Evolutionary conservation across 169 alveolate genomes (phyloP).

Genomic region (Eimeria necatrix): DNA sequence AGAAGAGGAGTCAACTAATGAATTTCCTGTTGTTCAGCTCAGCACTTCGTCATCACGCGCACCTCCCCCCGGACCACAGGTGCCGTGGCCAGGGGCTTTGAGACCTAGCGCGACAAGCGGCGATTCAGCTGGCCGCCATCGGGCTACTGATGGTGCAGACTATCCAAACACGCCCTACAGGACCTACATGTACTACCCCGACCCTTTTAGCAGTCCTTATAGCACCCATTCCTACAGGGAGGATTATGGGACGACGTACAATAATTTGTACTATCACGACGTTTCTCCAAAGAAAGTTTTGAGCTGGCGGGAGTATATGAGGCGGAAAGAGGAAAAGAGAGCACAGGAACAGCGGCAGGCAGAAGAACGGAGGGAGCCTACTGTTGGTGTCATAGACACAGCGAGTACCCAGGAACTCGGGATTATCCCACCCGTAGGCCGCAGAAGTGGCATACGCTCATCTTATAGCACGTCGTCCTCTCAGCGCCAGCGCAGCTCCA

Average conservation of each 20-base stretch:
- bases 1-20: background rate
- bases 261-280: conserved; percentile 27
- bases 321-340: conserved; percentile 31
- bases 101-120: background rate
- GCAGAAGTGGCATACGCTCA: background rate
- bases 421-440: background rate
- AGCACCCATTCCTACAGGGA: conserved; percentile 54
- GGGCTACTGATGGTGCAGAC: background rate
- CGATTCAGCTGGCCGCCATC: background rate
- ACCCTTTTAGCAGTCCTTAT: conserved; percentile 53
- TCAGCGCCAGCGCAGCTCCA: background rate
- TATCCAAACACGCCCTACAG: conserved; percentile 57
- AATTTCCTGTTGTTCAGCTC: conserved; percentile 40
- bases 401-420: background rate
- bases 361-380: background rate
- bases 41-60: conserved; percentile 13
- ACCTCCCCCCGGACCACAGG: conserved; percentile 25
- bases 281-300: background rate
- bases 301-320: conserved; percentile 24
- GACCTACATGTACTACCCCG: conserved; percentile 48
- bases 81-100: background rate
- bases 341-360: background rate
- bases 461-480: background rate
- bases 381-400: background rate
- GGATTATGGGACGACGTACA: conserved; percentile 5